Evolutionary conservation across 2,329 filamentous ascomycete genomes (phyloP), one percentile per base, ranked within the genome.

Genomic region (Sporothrix mexicana): DNA sequence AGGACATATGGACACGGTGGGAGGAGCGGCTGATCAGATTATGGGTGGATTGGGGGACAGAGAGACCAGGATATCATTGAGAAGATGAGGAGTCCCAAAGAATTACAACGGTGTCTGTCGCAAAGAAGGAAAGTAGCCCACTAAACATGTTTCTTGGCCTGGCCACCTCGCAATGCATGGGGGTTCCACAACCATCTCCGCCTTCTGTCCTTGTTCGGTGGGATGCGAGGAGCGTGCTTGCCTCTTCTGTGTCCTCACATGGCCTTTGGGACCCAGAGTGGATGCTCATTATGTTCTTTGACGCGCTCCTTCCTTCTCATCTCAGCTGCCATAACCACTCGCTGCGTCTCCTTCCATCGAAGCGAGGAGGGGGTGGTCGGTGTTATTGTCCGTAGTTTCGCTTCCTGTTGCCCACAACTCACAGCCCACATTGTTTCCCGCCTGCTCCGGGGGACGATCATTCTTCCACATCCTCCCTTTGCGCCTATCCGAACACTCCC

Each of bases 131-230:
- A 20, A 64, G 61, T 41, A 66, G 20, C 13, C 61, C 61, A 62
- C 30, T 62, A 25, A 47, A 25, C 41, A 64, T 66, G 61, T 25
- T 45, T 66, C 61, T 47, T 66, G 61, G 41, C 61, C 61, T 66
- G 20, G 61, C 41, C 61, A 66, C 61, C 36, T 45, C 45, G 15
- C n/a, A 66, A 10, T 47, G 41, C 61, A 43, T 64, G 30, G 47
- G 45, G 23, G 25, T 41, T 55, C 66, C 66, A 69, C 66, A 55
- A 2, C 66, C 61, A 15, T 47, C n/a, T 64, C 9, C 59, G 9
- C 41, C n/a, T 64, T 47, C 36, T 64, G 61, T 64, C 59, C 36
- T 64, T 62, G n/a, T 41, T 64, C 59, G 59, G 41, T 64, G 59
- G 59, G 23, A 23, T 64, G 30, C 30, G 4, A 36, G 30, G 30